Conservation (phyloP, 495 filamentous ascomycete species). For the Chlorociboria aeruginascens region DNA sequence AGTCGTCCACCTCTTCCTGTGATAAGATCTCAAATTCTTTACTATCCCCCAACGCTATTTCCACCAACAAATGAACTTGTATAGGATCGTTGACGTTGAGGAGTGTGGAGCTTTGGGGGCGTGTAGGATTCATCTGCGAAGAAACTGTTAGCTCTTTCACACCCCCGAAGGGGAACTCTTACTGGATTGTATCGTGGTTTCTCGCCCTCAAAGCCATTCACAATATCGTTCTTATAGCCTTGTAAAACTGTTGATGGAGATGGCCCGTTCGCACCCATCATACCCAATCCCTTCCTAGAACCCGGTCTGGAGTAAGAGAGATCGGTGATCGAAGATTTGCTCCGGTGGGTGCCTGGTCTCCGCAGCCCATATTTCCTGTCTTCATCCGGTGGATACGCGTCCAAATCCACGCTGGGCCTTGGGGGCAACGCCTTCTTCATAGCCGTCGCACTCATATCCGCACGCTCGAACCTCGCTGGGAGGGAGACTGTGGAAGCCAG, state of each 20-base stretch:
- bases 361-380: too few relatives aligned
- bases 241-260: slow-evolving; percentile 25
- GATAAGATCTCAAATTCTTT: slow-evolving; percentile 73
- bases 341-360: too few relatives aligned
- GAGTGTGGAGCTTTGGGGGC: slow-evolving; percentile 24
- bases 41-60: slow-evolving; percentile 85
- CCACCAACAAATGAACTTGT: slow-evolving; percentile 76
- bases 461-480: background rate
- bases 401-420: background rate
- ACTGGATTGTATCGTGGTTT: slow-evolving; percentile 36
- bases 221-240: slow-evolving; percentile 33
- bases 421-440: background rate
- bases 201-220: slow-evolving; percentile 31
- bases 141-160: background rate
- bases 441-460: background rate
- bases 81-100: slow-evolving; percentile 42
- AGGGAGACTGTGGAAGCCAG: too few relatives aligned
- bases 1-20: slow-evolving; percentile 75
- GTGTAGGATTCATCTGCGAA: slow-evolving; percentile 10
- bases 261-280: background rate
- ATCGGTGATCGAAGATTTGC: too few relatives aligned
- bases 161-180: slow-evolving; percentile 12
- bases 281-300: background rate
- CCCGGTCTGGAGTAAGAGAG: too few relatives aligned
- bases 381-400: too few relatives aligned